Conservation (phyloP, 768 basidiomycete species). For the Saitozyma podzolica region DNA sequence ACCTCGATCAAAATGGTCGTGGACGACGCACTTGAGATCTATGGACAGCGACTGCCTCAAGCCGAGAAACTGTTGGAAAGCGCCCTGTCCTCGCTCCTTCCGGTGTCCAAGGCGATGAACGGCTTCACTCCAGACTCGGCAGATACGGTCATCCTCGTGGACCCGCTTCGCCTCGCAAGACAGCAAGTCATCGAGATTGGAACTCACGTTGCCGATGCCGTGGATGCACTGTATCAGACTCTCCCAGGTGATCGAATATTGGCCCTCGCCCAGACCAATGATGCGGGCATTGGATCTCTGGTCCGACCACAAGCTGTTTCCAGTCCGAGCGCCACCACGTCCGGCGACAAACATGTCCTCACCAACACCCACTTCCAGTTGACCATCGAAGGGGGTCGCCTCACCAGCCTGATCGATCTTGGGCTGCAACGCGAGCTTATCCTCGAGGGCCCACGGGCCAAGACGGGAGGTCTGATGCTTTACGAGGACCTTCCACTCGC, state of each 20-base stretch:
- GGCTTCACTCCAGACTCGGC: neutral
- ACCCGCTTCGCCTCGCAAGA: constrained; percentile 9
- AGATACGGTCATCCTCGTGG: constrained; percentile 4
- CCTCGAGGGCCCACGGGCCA: constrained; percentile 48
- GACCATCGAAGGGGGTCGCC: constrained; percentile 23
- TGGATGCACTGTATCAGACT: too few species aligned
- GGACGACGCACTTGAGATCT: neutral
- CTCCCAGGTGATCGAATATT: too few species aligned
- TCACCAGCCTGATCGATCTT: constrained; percentile 15
- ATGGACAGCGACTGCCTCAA: constrained; percentile 36
- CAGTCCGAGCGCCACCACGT: constrained; percentile 8
- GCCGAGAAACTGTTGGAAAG: constrained; percentile 4
- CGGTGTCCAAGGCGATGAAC: too few species aligned
- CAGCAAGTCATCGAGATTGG: constrained; percentile 1
- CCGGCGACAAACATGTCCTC: constrained; percentile 13
- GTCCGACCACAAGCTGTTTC: neutral
- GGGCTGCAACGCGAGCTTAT: constrained; percentile 29
- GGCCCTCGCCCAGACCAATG: too few species aligned
- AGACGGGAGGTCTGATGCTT: constrained; percentile 27
- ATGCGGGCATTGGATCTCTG: too few species aligned
- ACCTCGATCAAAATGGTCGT: too few species aligned
- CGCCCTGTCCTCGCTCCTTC: neutral
- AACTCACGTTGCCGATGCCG: too few species aligned
- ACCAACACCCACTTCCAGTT: constrained; percentile 16
- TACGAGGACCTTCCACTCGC: constrained; percentile 32